Conservation (phyloP, 1,284 basidiomycete genomes). For the Ceratobasidium sp. region DNA sequence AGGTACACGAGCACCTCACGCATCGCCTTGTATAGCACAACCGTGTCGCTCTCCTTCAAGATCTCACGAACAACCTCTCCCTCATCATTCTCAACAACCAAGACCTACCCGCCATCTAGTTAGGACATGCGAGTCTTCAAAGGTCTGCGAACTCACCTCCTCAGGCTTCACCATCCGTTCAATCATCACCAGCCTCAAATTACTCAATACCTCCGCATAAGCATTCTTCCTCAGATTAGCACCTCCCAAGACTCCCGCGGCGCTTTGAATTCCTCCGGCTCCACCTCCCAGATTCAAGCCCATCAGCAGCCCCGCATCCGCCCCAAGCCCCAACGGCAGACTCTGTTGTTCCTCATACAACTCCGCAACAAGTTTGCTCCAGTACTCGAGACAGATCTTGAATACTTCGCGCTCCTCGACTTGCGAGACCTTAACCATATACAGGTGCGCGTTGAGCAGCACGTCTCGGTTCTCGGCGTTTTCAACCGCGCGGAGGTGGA, state of each 20-base stretch:
- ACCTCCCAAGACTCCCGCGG: constrained; percentile 76
- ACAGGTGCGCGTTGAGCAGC: constrained; percentile 95
- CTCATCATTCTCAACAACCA: constrained; percentile 99
- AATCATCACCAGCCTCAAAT: constrained; percentile 95
- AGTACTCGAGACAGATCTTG: constrained; percentile 99
- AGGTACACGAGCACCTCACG: constrained; percentile 97
- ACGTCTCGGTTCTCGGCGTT: constrained; percentile 93
- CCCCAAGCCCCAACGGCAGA: constrained; percentile 72
- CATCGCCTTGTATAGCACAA: constrained; percentile 99
- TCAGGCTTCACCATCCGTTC: constrained; percentile 99
- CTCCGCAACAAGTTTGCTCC: constrained; percentile 97
- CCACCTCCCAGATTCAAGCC: constrained; percentile 85
- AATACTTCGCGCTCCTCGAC: constrained; percentile 99
- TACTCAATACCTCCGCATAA: constrained; percentile 94
- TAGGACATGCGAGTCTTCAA: not conserved
- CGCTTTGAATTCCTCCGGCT: constrained; percentile 58
- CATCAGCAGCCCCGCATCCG: constrained; percentile 92
- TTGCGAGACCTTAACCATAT: constrained; percentile 98
- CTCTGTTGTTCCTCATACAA: constrained; percentile 98
- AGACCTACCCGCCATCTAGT: constrained; percentile 68
- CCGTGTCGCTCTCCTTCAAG: constrained; percentile 99
- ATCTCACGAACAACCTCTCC: constrained; percentile 99
- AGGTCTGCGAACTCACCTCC: constrained; percentile 72
- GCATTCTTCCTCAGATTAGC: constrained; percentile 92
- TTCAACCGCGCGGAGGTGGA: constrained; percentile 93